phyloP scores from a whole-genome alignment of 2,329 filamentous ascomycete genomes.

The Bipolaris oryzae region DNA sequence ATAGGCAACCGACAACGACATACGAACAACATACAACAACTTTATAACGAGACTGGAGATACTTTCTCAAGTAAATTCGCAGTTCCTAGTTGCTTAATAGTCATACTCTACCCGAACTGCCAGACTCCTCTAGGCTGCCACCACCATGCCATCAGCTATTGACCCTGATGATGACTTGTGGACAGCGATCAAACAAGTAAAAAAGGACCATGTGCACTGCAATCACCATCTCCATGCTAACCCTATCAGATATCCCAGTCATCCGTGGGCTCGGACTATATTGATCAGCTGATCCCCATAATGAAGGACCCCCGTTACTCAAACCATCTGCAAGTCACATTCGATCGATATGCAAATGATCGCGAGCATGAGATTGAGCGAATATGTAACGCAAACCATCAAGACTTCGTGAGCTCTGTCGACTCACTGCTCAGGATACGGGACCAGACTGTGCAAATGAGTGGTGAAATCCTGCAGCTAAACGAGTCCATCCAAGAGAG shows the following conservation, averaged over 20 bases:
- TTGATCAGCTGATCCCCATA: conserved; percentile 93
- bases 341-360: conserved; percentile 81
- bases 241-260: conserved; percentile 81
- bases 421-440: conserved; percentile 92
- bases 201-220: conserved; percentile 7
- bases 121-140: conserved; percentile 12
- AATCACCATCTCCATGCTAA: conserved; percentile 9
- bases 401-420: conserved; percentile 93
- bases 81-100: not conserved
- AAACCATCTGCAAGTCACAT: conserved; percentile 76
- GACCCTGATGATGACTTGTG: conserved; percentile 57
- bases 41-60: conserved; percentile 1
- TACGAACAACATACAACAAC: conserved; percentile 18
- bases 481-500: conserved; percentile 95
- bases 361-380: conserved; percentile 90
- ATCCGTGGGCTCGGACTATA: conserved; percentile 88
- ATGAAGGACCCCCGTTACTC: conserved; percentile 86
- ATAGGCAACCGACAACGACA: conserved; percentile 10
- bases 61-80: not conserved
- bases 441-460: conserved; percentile 86
- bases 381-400: conserved; percentile 93
- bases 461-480: conserved; percentile 86
- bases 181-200: conserved; percentile 58
- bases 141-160: conserved; percentile 44
- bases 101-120: not conserved